Evolutionary conservation across 1,284 basidiomycete species (phyloP).

Genomic region (Trichosporon ovoides): DNA sequence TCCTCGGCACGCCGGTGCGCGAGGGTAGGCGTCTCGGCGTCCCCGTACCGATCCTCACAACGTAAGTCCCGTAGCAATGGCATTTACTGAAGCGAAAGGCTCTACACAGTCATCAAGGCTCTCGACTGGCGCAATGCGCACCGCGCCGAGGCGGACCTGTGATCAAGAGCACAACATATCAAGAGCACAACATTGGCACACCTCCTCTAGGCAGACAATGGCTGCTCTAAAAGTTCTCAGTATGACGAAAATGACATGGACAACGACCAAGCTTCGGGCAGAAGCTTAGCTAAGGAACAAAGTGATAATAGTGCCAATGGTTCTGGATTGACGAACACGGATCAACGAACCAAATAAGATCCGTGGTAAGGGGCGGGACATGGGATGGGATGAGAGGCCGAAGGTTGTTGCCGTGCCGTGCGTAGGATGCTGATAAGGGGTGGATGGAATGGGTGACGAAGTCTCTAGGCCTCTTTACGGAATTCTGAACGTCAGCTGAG

Average conservation of each 20-base stretch:
- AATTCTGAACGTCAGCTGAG: slow-evolving; percentile 29
- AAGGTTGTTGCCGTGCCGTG: slow-evolving; percentile 2
- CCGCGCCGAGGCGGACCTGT: slow-evolving; percentile 24
- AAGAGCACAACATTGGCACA: background rate
- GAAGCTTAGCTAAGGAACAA: background rate
- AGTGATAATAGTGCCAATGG: slow-evolving; percentile 2
- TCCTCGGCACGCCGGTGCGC: slow-evolving; percentile 47
- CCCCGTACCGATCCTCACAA: slow-evolving; percentile 41
- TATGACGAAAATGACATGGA: slow-evolving; percentile 3
- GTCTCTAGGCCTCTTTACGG: slow-evolving; percentile 38
- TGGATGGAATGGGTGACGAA: background rate
- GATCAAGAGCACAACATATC: background rate
- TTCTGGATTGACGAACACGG: background rate
- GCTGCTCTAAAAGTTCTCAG: background rate
- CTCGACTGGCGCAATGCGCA: slow-evolving; percentile 43
- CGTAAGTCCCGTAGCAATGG: slow-evolving; percentile 27
- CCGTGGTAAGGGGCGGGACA: background rate
- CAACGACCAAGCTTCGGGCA: background rate
- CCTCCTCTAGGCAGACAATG: background rate
- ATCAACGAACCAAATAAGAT: background rate
- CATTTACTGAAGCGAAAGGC: slow-evolving; percentile 18
- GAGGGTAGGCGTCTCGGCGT: slow-evolving; percentile 48
- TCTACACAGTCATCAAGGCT: slow-evolving; percentile 45
- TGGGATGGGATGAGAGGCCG: background rate
- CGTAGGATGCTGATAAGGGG: slow-evolving; percentile 4